phyloP scores from a whole-genome alignment of 148 eudicot genomes.

The Salicornia ramosissima region DNA sequence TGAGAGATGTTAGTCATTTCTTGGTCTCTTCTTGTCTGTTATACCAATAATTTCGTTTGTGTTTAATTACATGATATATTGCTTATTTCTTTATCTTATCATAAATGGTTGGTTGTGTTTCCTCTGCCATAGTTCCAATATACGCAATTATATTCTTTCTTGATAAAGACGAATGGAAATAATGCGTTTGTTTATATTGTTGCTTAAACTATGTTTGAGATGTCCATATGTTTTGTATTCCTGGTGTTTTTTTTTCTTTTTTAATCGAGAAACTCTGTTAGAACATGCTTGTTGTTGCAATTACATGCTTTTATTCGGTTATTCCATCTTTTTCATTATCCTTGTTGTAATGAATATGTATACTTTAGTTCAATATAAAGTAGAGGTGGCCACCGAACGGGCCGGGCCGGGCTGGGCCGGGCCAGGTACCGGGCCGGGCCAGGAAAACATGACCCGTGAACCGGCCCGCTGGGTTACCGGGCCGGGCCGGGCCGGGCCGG shows the following conservation, averaged over 20 bases:
- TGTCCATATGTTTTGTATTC: neutral
- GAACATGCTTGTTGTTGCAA: neutral
- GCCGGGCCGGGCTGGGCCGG: too few species aligned
- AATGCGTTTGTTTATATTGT: neutral
- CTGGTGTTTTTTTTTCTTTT: neutral
- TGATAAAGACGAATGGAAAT: too few species aligned
- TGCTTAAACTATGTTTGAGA: neutral
- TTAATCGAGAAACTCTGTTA: too few species aligned
- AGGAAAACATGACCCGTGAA: constrained; percentile 56
- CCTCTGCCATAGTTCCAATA: too few species aligned
- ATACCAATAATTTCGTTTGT: neutral
- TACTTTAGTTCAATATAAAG: too few species aligned
- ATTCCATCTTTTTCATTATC: neutral
- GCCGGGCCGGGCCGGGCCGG: too few species aligned
- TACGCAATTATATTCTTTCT: neutral
- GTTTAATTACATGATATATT: neutral
- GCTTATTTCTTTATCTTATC: neutral
- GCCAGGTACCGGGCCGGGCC: too few species aligned
- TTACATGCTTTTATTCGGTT: neutral
- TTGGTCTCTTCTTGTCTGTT: too few species aligned
- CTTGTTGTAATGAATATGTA: too few species aligned
- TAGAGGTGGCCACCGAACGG: too few species aligned
- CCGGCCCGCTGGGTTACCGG: too few species aligned
- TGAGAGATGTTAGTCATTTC: constrained; percentile 66
- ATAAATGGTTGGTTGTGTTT: neutral